A percentile compares a stretch with the other conserved stretches of the same genome.
Evolutionary conservation across 208 protist species (phyloP).

Genomic region (Porcisia deanei): DNA sequence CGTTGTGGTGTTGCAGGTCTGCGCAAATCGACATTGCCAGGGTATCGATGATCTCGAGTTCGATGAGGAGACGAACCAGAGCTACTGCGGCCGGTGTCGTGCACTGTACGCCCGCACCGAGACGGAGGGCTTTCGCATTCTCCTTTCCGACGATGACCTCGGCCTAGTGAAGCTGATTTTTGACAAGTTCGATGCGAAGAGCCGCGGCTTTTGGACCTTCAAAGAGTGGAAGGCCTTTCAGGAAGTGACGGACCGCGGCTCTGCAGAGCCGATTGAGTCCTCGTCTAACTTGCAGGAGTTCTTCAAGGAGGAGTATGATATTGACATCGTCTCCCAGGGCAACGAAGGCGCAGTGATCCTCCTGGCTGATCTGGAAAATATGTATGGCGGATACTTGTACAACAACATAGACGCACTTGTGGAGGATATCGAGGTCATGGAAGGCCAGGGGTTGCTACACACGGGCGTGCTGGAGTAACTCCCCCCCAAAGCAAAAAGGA

Average conservation of each 20-base stretch:
- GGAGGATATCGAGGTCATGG: slow-evolving; percentile 67
- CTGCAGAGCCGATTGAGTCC: slow-evolving; percentile 33
- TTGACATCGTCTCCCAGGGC: slow-evolving; percentile 27
- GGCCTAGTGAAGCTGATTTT: slow-evolving; percentile 67
- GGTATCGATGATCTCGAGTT: slow-evolving; percentile 79
- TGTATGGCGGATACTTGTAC: slow-evolving; percentile 85
- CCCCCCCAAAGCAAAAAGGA: not conserved
- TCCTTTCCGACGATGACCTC: slow-evolving; percentile 61
- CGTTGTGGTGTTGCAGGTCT: slow-evolving; percentile 79
- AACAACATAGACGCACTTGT: slow-evolving; percentile 76
- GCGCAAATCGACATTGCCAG: slow-evolving; percentile 65
- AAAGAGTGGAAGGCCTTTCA: slow-evolving; percentile 70
- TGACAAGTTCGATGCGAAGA: slow-evolving; percentile 45
- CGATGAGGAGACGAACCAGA: slow-evolving; percentile 66
- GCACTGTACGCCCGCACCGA: slow-evolving; percentile 58
- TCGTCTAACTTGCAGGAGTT: slow-evolving; percentile 41
- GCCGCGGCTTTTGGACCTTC: slow-evolving; percentile 64
- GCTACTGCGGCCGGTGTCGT: slow-evolving; percentile 78
- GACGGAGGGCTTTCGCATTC: slow-evolving; percentile 70
- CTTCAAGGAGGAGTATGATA: slow-evolving; percentile 82
- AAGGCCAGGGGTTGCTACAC: slow-evolving; percentile 52
- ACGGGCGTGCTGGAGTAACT: slow-evolving; percentile 71
- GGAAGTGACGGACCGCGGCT: slow-evolving; percentile 37
- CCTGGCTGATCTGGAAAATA: slow-evolving; percentile 65
- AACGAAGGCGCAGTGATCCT: slow-evolving; percentile 41